These are phyloP conservation scores for Neurospora sp. DNA, from an alignment of 495 filamentous ascomycete genomes.

Conservation along the genomic window DNA sequence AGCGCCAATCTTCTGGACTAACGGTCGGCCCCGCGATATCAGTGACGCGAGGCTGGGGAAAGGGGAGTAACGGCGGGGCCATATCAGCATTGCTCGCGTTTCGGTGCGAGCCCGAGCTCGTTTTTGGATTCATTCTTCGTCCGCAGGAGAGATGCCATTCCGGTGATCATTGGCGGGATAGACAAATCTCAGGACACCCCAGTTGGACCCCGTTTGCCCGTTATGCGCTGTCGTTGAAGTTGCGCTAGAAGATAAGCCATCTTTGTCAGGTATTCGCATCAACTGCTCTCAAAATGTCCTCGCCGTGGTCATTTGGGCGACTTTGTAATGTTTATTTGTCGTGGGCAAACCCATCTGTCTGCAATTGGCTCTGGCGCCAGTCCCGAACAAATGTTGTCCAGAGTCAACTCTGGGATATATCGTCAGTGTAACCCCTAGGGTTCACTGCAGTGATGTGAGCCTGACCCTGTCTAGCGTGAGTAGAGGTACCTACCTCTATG, in stretches of 20 bases:
- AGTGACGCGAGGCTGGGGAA: neutral
- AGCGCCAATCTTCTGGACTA: neutral
- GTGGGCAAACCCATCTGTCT: neutral
- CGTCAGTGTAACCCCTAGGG: neutral
- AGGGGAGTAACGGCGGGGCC: neutral
- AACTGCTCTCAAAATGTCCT: neutral
- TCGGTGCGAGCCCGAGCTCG: neutral
- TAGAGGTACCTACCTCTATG: neutral
- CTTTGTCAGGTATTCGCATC: neutral
- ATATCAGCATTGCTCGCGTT: neutral
- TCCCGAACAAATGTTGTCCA: neutral
- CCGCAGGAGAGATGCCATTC: neutral
- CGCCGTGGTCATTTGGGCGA: neutral
- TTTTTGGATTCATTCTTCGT: neutral
- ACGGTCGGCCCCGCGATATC: neutral
- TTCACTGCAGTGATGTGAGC: neutral
- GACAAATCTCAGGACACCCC: neutral
- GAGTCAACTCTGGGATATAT: neutral
- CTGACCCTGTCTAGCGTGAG: neutral
- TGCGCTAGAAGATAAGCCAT: neutral
- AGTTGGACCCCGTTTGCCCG: neutral
- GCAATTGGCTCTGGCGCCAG: neutral
- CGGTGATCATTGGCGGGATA: neutral
- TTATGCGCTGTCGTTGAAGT: neutral
- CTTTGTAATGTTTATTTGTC: neutral